A percentile compares a stretch with the other conserved stretches of the same genome.
These are phyloP conservation scores for Gloeopeniophorella convolvens DNA, from an alignment of 768 basidiomycete genomes.

Conservation along the genomic window DNA sequence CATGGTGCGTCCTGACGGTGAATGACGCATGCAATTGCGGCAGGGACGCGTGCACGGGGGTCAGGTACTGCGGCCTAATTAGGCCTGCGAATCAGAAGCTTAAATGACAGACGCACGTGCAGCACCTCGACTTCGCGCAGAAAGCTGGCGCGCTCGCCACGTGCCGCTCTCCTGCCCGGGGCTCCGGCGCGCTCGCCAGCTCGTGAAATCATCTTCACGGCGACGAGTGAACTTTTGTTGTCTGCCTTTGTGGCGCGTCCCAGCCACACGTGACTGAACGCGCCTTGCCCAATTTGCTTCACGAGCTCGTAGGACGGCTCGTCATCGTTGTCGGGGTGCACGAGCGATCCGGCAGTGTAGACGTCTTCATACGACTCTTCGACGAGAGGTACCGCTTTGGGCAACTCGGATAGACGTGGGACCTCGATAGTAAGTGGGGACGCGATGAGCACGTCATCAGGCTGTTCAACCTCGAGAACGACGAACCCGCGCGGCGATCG, in stretches of 20 bases:
- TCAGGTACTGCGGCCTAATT: slow-evolving; percentile 52
- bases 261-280: slow-evolving; percentile 74
- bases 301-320: slow-evolving; percentile 38
- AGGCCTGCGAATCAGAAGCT: not conserved
- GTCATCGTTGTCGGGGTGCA: slow-evolving; percentile 10
- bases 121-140: slow-evolving; percentile 19
- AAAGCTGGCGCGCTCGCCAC: slow-evolving; percentile 19
- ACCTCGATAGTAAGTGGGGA: not conserved
- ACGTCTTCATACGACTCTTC: not conserved
- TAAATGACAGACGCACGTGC: slow-evolving; percentile 7
- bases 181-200: not conserved
- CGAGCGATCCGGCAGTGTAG: slow-evolving; percentile 3
- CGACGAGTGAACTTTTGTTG: slow-evolving; percentile 20
- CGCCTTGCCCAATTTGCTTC: slow-evolving; percentile 57
- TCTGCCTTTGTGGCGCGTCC: slow-evolving; percentile 38
- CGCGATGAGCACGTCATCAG: slow-evolving; percentile 7
- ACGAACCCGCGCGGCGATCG: slow-evolving; percentile 9
- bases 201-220: slow-evolving; percentile 24
- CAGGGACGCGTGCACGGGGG: slow-evolving; percentile 69
- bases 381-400: not conserved
- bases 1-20: slow-evolving; percentile 65
- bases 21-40: slow-evolving; percentile 58
- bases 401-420: not conserved
- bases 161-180: not conserved
- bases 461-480: slow-evolving; percentile 9